A percentile compares a stretch with the other conserved stretches of the same genome.
Conservation (phyloP, 345 rosid genomes). For the Theobroma cacao region DNA sequence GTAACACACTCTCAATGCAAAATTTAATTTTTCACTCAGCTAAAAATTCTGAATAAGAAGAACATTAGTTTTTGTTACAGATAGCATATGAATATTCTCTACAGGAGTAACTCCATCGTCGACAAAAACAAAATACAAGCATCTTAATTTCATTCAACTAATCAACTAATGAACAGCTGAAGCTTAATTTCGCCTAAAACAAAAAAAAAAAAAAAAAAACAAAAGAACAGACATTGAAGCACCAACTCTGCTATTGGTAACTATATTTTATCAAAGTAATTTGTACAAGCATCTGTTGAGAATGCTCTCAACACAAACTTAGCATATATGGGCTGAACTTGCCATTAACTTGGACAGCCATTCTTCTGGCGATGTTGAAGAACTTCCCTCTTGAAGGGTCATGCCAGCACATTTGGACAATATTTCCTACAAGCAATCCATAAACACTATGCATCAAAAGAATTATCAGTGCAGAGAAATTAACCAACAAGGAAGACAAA, state of each 20-base stretch:
- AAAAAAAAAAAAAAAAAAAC: background rate
- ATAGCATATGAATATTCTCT: background rate
- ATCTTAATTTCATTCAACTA: conserved; percentile 3
- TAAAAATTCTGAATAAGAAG: background rate
- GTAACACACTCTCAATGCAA: too few species aligned
- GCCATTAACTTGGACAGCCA: conserved; percentile 19
- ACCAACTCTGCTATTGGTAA: background rate
- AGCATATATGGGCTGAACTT: conserved; percentile 9
- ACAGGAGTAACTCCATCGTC: background rate
- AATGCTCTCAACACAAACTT: background rate
- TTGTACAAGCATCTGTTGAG: conserved; percentile 2
- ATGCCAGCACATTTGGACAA: conserved; percentile 25
- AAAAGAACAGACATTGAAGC: background rate
- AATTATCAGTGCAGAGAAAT: background rate
- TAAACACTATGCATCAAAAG: background rate
- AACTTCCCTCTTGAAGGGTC: conserved; percentile 25
- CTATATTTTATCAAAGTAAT: background rate
- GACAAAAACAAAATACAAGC: background rate
- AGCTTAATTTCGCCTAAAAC: background rate
- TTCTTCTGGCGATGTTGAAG: conserved; percentile 5
- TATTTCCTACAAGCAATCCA: conserved; percentile 20
- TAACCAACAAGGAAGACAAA: background rate
- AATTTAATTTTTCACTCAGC: too few species aligned
- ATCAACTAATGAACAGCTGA: conserved; percentile 1
- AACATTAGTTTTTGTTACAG: background rate